Percentiles rank a stretch among this genome's conserved stretches.
phyloP scores from a whole-genome alignment of 2,329 filamentous ascomycete species.

The Clonostachys rhizophaga region DNA sequence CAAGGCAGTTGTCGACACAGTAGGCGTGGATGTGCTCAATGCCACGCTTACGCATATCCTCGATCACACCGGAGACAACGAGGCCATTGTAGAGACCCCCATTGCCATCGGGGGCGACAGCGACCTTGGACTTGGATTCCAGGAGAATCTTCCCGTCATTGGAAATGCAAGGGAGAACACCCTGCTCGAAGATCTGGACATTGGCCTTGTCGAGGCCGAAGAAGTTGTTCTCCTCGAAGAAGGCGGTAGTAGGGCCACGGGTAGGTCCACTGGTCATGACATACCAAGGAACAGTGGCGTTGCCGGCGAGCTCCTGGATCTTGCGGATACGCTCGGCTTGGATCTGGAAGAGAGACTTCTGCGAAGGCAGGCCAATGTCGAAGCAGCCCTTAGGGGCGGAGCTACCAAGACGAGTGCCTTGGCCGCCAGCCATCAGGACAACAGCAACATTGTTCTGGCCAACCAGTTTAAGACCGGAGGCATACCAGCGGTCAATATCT shows the following conservation, averaged over 20 bases:
- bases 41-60: slow-evolving; percentile 83
- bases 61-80: slow-evolving; percentile 71
- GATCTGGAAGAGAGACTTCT: slow-evolving; percentile 95
- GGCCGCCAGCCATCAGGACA: slow-evolving; percentile 94
- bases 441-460: slow-evolving; percentile 74
- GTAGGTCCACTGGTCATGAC: slow-evolving; percentile 99
- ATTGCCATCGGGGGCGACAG: slow-evolving; percentile 95
- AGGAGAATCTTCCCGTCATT: slow-evolving; percentile 97
- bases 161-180: slow-evolving; percentile 91
- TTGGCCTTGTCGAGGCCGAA: slow-evolving; percentile 86
- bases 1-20: slow-evolving; percentile 99
- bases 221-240: slow-evolving; percentile 85
- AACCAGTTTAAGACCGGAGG: slow-evolving; percentile 75
- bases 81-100: slow-evolving; percentile 95
- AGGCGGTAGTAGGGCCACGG: slow-evolving; percentile 83
- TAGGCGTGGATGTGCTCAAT: slow-evolving; percentile 96
- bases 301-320: slow-evolving; percentile 73
- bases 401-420: slow-evolving; percentile 91
- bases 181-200: slow-evolving; percentile 92
- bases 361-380: slow-evolving; percentile 87
- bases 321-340: slow-evolving; percentile 92
- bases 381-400: slow-evolving; percentile 97
- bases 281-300: slow-evolving; percentile 85
- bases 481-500: slow-evolving; percentile 81
- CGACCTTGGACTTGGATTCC: slow-evolving; percentile 84